Evolutionary conservation across 371 early-diverging fungal genomes (phyloP).

Genomic region (Mucor mucedo): DNA sequence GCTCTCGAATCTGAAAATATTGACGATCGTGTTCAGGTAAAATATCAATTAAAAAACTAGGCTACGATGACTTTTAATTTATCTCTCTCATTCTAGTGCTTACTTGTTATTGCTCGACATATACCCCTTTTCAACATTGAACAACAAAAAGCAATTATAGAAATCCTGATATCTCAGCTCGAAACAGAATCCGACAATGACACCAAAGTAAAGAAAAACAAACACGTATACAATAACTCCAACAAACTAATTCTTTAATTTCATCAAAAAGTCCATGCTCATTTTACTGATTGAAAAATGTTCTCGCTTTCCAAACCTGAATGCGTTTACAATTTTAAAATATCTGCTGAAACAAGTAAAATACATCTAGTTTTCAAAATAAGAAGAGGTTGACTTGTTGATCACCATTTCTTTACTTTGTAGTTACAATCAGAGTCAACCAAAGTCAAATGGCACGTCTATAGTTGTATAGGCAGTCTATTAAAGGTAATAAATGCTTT

Average conservation of each 20-base stretch:
- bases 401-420: neutral
- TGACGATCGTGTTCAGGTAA: constrained; percentile 26
- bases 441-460: constrained; percentile 52
- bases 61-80: neutral
- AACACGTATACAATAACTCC: no score
- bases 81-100: constrained; percentile 17
- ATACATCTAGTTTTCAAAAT: no score
- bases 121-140: constrained; percentile 17
- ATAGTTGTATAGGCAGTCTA: constrained; percentile 45
- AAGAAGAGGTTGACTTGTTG: constrained; percentile 15
- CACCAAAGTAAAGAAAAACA: constrained; percentile 21
- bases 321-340: constrained; percentile 17
- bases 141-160: constrained; percentile 24
- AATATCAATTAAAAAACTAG: neutral
- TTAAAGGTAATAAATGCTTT: constrained; percentile 37
- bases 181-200: constrained; percentile 27
- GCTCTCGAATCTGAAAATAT: constrained; percentile 14
- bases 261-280: constrained; percentile 28
- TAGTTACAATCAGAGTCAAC: constrained; percentile 51
- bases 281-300: constrained; percentile 32
- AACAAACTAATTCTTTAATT: neutral
- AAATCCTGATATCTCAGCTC: constrained; percentile 16
- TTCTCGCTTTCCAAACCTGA: constrained; percentile 28
- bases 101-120: constrained; percentile 22
- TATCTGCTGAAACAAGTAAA: constrained; percentile 8